A percentile compares a stretch with the other conserved stretches of the same genome.
These are phyloP conservation scores for Grigorovia transvaalensis DNA, from an alignment of 805 yeast genomes.

Conservation along the genomic window DNA sequence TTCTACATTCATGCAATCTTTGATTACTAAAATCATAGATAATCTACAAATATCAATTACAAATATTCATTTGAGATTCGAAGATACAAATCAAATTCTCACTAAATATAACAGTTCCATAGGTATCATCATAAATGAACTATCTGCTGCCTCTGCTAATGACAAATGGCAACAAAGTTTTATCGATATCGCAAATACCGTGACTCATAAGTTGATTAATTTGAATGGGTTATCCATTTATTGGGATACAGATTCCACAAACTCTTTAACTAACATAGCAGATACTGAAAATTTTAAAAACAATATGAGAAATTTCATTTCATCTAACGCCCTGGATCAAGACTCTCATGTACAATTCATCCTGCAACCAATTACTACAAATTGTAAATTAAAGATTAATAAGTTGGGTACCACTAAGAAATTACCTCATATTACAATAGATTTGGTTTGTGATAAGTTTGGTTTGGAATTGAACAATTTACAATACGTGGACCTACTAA, in stretches of 20 bases:
- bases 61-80: slow-evolving; percentile 86
- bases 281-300: background rate
- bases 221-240: slow-evolving; percentile 68
- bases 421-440: slow-evolving; percentile 60
- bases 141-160: slow-evolving; percentile 87
- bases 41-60: slow-evolving; percentile 84
- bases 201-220: slow-evolving; percentile 68
- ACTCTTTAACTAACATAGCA: background rate
- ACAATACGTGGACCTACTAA: slow-evolving; percentile 73
- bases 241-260: slow-evolving; percentile 63
- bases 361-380: slow-evolving; percentile 80
- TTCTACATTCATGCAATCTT: slow-evolving; percentile 77
- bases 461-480: slow-evolving; percentile 76
- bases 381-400: slow-evolving; percentile 71
- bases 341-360: slow-evolving; percentile 37
- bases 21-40: slow-evolving; percentile 83
- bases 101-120: slow-evolving; percentile 69
- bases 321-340: background rate
- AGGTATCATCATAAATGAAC: slow-evolving; percentile 74
- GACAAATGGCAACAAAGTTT: slow-evolving; percentile 77
- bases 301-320: background rate
- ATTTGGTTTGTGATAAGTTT: slow-evolving; percentile 77
- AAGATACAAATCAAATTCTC: slow-evolving; percentile 59
- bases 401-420: slow-evolving; percentile 64
- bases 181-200: slow-evolving; percentile 54